These are phyloP conservation scores for Juncus inflexus DNA, from an alignment of 176 grass and related monocot species.

Conservation along the genomic window DNA sequence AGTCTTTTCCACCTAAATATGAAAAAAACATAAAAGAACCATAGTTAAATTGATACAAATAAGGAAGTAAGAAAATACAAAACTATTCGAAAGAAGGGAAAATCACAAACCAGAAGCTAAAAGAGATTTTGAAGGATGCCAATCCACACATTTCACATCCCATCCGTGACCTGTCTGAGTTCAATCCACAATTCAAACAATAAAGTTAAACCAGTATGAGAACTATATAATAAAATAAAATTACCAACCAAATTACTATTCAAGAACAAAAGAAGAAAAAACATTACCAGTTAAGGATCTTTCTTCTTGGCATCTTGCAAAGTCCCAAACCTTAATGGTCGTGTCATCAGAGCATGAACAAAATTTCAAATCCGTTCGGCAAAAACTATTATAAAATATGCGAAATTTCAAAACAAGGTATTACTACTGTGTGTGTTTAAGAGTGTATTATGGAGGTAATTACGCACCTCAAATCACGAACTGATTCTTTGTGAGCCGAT, in stretches of 20 bases:
- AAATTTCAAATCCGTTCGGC: conserved; percentile 95
- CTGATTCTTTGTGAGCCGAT: conserved; percentile 94
- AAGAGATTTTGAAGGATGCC: conserved; percentile 97
- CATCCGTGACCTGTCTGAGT: conserved; percentile 99
- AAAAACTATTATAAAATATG: conserved; percentile 64
- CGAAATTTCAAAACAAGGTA: conserved; percentile 14
- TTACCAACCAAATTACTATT: neutral
- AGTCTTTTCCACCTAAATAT: conserved; percentile 82
- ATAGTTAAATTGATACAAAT: conserved; percentile 1
- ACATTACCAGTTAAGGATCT: conserved; percentile 99
- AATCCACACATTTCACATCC: conserved; percentile 98
- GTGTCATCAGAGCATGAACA: conserved; percentile 98
- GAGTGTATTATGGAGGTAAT: conserved; percentile 7
- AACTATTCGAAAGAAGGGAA: conserved; percentile 21
- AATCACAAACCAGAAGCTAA: conserved; percentile 77
- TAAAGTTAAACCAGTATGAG: conserved; percentile 48
- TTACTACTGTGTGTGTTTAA: neutral
- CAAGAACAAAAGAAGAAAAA: conserved; percentile 29
- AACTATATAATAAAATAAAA: conserved; percentile 15
- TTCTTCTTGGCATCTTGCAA: conserved; percentile 99
- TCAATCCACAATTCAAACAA: conserved; percentile 46
- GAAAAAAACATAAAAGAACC: conserved; percentile 23
- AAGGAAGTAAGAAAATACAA: conserved; percentile 1
- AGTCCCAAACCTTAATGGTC: conserved; percentile 99
- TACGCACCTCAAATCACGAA: conserved; percentile 83